Evolutionary conservation across 768 basidiomycete species (phyloP), one percentile per base, ranked within the genome.

Genomic region (Lactifluus echinatus): DNA sequence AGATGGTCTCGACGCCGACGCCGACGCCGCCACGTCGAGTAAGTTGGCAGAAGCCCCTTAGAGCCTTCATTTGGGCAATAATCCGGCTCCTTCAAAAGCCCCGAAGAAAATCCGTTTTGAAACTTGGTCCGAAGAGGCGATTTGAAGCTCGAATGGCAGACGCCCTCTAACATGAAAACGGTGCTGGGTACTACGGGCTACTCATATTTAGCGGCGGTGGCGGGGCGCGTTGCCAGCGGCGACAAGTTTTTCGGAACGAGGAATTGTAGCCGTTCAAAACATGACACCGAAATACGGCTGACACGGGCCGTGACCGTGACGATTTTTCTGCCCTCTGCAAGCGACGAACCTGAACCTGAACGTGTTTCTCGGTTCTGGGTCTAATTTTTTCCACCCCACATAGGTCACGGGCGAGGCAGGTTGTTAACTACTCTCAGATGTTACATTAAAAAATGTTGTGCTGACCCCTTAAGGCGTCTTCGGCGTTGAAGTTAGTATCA

Each of bases 71-170:
- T 53, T 47, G 23, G 45, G 8, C 33, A 44, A 39, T 23, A 23
- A 28, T 34, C 28, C 23, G 28, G 34, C 33, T 52, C 52, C 56
- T 24, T 36, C 4, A 29, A n/a, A n/a, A 12, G 24, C 11, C n/a
- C 57, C 57, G 57, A 49, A 34, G 21, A 58, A 48, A 28, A n/a
- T 40, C 57, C 57, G 57, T 15, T n/a, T 28, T 23, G 17, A 57
- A 33, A 53, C 33, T 36, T 31, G 33, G 53, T 58, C 51, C 53
- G 44, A 47, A 23, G 21, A 44, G 23, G 8, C 28, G 34, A 46
- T 29, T 42, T n/a, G 19, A 19, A 54, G 44, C 8, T 36, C 10
- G n/a, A n/a, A n/a, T n/a, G n/a, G n/a, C n/a, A n/a, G n/a, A n/a
- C n/a, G n/a, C n/a, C n/a, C n/a, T n/a, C n/a, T n/a, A n/a, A n/a